Base-by-base conservation (phyloP, 805 yeast genomes). In the Priceomyces haplophilus region DNA sequence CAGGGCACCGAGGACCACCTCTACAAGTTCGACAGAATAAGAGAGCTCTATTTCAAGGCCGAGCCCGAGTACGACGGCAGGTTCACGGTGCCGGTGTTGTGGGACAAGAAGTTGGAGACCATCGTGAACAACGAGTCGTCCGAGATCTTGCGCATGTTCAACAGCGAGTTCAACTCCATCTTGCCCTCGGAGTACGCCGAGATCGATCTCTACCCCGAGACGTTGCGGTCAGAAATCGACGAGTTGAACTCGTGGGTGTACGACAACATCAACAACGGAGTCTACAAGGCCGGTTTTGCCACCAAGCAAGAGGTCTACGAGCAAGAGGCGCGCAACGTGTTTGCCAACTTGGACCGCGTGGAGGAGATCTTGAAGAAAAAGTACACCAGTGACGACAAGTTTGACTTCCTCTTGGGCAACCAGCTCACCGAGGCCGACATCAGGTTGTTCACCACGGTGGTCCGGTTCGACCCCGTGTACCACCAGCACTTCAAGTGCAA, bases 401-500 rank as follows among this genome's bases (percentile, higher is more conserved):
- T 57, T 43, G 49, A 56, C 39, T 69, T 62, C 58, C 62, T 89
- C 40, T 56, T 80, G 7, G 91, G 90, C 4, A 73, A 80, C 43
- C 68, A 64, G 37, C 66, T 91, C 42, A 90, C 97, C 1, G 97
- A 91, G 67, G 95, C 95, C 5, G 99, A 91, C 62, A 73, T 91
- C 44, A 76, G 97, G 50, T 76, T 91, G 38, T 91, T 69, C 68
- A 81, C 97, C 18, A 91, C 98, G 2, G 82, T 91, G 45, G 73
- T 88, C 34, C 79, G 99, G 55, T 91, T 91, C 56, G 98, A 91
- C 62, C 85, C 95, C 1, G 95, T 89, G 17, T 91, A 91, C 59
- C 91, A 85, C 41, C 96, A 90, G 64, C 97, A 91, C 64, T 93
- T 91, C 79, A 93, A 91, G 67, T 87, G 96, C 64, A 91, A 91